Evolutionary conservation across 176 grass and related monocot species (phyloP).

Genomic region (Oryza meyeriana): DNA sequence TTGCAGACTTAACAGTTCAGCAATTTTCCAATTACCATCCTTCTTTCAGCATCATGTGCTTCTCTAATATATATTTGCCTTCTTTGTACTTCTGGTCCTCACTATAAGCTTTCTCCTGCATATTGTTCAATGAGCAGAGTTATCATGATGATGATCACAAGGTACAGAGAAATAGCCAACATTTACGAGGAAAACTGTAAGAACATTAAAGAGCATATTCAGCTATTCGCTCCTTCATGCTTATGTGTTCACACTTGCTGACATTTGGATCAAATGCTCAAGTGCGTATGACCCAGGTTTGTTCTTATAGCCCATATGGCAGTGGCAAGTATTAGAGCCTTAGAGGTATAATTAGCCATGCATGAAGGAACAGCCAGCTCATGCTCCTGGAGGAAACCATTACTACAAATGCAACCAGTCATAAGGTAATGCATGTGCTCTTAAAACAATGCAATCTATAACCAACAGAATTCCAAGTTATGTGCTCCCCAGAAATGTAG

Average conservation of each 20-base stretch:
- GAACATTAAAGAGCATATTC: not conserved
- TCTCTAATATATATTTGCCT: constrained; percentile 57
- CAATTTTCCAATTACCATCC: constrained; percentile 18
- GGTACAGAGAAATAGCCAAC: not conserved
- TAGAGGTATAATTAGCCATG: not conserved
- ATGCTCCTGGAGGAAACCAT: not conserved
- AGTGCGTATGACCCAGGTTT: not conserved
- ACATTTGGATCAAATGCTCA: not conserved
- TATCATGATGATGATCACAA: not conserved
- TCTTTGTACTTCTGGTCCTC: constrained; percentile 55
- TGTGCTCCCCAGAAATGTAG: not conserved
- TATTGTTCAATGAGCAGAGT: not conserved
- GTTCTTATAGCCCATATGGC: not conserved
- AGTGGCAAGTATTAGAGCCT: not conserved
- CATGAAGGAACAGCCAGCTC: not conserved
- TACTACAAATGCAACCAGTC: not conserved
- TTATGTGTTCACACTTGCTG: not conserved
- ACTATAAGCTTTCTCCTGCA: constrained; percentile 51
- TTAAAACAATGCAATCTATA: not conserved
- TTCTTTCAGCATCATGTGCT: constrained; percentile 53
- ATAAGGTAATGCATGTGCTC: not conserved
- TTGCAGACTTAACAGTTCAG: constrained; percentile 22
- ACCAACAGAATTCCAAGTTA: not conserved
- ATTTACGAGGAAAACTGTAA: not conserved
- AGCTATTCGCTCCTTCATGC: not conserved